These are phyloP conservation scores for Bryum argenteum DNA, from an alignment of 225 moss, liverwort and hornwort genomes.

Conservation along the genomic window DNA sequence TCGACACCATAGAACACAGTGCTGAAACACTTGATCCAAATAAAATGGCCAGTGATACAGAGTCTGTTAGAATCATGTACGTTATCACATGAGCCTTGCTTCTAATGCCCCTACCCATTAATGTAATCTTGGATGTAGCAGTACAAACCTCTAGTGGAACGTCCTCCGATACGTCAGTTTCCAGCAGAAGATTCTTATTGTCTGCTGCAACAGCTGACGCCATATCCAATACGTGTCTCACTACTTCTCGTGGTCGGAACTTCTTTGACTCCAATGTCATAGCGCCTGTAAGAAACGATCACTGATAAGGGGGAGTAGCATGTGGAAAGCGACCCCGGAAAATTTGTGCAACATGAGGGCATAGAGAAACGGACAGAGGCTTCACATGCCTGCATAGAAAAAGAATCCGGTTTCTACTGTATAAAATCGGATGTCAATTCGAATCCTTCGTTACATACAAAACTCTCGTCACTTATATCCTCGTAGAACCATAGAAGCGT, in stretches of 20 bases:
- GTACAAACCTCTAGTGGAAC: conserved; percentile 69
- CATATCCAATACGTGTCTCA: conserved; percentile 70
- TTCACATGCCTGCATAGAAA: conserved; percentile 1
- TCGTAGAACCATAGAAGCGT: background rate
- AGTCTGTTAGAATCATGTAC: too few species aligned
- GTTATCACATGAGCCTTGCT: conserved; percentile 8
- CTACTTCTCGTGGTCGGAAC: conserved; percentile 75
- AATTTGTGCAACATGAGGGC: background rate
- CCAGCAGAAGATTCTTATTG: conserved; percentile 53
- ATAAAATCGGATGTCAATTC: background rate
- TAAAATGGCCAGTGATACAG: too few species aligned
- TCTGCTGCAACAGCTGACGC: conserved; percentile 49
- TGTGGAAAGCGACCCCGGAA: background rate
- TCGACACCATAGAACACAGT: too few species aligned
- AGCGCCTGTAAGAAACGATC: conserved; percentile 51
- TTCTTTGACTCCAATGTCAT: conserved; percentile 80
- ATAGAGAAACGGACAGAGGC: background rate
- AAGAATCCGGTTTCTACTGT: conserved; percentile 1
- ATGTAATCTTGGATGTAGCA: background rate
- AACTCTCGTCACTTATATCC: background rate
- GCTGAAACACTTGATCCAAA: too few species aligned
- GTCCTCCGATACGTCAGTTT: conserved; percentile 44
- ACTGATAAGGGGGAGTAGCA: background rate
- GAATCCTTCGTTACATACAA: conserved; percentile 7
- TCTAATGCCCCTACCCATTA: background rate